Evolutionary conservation across 225 moss, liverwort and hornwort genomes (phyloP).

Genomic region (Marchantia polymorpha): DNA sequence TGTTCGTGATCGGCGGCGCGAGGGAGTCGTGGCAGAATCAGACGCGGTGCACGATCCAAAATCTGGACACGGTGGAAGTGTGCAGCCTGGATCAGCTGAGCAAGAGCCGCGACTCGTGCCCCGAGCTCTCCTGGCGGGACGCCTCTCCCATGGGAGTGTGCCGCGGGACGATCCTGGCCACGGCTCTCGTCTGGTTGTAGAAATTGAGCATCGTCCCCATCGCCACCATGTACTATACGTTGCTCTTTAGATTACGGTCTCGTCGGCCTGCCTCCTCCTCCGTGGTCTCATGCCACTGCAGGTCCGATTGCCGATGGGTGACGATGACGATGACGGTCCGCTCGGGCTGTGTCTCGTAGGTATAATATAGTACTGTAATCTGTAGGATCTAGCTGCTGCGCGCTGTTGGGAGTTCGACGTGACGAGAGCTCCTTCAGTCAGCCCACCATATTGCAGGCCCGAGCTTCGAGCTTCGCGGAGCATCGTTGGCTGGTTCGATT

Average conservation of each 20-base stretch:
- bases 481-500: no score
- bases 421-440: no score
- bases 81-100: conserved; percentile 31
- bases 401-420: no score
- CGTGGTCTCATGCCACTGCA: neutral
- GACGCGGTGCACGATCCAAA: conserved; percentile 30
- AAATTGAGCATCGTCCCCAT: no score
- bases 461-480: no score
- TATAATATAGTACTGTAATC: no score
- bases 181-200: conserved; percentile 9
- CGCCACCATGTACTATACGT: neutral
- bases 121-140: neutral
- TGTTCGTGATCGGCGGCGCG: conserved; percentile 60
- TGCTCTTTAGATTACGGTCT: neutral
- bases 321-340: no score
- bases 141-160: conserved; percentile 1
- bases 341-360: no score
- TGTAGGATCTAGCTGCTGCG: no score
- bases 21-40: conserved; percentile 42
- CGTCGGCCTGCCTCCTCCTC: neutral
- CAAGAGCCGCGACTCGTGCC: neutral
- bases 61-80: conserved; percentile 54
- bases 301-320: neutral
- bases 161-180: conserved; percentile 3
- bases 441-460: no score